phyloP scores from a whole-genome alignment of 306 rosid species.

The Pachyrhizus erosus region DNA sequence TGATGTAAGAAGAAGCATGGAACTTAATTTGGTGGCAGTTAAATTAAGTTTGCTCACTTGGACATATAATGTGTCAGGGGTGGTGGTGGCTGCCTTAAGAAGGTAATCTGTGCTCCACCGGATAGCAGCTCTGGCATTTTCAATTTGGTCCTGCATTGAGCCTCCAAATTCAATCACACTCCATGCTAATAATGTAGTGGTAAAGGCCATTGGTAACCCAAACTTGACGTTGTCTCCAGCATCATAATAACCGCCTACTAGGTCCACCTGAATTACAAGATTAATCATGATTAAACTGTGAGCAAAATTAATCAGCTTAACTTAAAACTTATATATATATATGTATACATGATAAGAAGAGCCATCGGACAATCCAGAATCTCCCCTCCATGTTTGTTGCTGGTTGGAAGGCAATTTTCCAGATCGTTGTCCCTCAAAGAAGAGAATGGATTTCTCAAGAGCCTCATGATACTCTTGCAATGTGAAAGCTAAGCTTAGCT shows the following conservation, averaged over 20 bases:
- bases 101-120: slow-evolving; percentile 86
- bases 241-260: slow-evolving; percentile 93
- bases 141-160: slow-evolving; percentile 68
- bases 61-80: slow-evolving; percentile 82
- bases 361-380: slow-evolving; percentile 88
- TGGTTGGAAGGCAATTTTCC: slow-evolving; percentile 78
- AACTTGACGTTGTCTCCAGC: slow-evolving; percentile 95
- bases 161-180: slow-evolving; percentile 85
- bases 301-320: not conserved
- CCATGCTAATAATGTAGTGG: slow-evolving; percentile 87
- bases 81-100: slow-evolving; percentile 75
- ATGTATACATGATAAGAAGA: slow-evolving; percentile 78
- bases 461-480: slow-evolving; percentile 66
- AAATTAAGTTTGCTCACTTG: slow-evolving; percentile 55
- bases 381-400: slow-evolving; percentile 67
- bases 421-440: slow-evolving; percentile 85
- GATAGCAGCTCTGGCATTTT: slow-evolving; percentile 71
- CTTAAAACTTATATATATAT: not conserved
- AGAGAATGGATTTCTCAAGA: slow-evolving; percentile 81
- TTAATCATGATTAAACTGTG: not conserved
- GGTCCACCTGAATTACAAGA: slow-evolving; percentile 65
- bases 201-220: slow-evolving; percentile 94
- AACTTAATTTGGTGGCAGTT: not conserved
- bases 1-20: not conserved
- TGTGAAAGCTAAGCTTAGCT: slow-evolving; percentile 60